Evolutionary conservation across 2,329 filamentous ascomycete species (phyloP).

Genomic region (Teratosphaeria epicoccoides): DNA sequence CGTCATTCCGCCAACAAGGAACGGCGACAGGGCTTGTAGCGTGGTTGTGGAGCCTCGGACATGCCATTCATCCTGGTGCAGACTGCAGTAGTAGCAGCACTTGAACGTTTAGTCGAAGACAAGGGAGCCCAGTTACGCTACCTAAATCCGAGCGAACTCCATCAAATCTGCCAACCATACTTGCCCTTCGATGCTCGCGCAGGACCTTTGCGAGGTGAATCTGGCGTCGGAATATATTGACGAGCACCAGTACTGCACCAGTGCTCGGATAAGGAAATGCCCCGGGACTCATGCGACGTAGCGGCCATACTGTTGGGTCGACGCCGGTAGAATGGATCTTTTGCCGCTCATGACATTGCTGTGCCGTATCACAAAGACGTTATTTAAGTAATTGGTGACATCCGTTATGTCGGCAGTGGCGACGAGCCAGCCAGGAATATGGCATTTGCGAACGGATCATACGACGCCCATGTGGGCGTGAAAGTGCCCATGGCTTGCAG

Average conservation of each 20-base stretch:
- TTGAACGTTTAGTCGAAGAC: not conserved
- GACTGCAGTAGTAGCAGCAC: not conserved
- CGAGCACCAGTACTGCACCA: no score
- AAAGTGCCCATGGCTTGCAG: not conserved
- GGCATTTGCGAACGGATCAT: not conserved
- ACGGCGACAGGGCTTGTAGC: not conserved
- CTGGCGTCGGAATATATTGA: no score
- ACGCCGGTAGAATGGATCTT: not conserved
- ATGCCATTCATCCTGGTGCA: not conserved
- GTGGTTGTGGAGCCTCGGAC: not conserved
- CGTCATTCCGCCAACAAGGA: not conserved
- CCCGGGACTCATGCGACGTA: not conserved
- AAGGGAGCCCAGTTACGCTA: not conserved
- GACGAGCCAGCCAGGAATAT: not conserved
- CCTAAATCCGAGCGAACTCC: not conserved
- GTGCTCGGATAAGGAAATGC: not conserved
- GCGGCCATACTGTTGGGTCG: not conserved
- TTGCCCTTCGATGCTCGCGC: no score
- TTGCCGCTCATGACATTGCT: not conserved
- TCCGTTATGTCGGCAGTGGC: not conserved
- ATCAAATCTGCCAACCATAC: not conserved
- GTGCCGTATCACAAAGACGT: not conserved
- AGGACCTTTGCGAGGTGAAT: not conserved
- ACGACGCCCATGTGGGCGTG: not conserved
- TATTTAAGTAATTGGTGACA: not conserved